Evolutionary conservation across 2,329 filamentous ascomycete species (phyloP).

Genomic region (Talaromyces sp.): DNA sequence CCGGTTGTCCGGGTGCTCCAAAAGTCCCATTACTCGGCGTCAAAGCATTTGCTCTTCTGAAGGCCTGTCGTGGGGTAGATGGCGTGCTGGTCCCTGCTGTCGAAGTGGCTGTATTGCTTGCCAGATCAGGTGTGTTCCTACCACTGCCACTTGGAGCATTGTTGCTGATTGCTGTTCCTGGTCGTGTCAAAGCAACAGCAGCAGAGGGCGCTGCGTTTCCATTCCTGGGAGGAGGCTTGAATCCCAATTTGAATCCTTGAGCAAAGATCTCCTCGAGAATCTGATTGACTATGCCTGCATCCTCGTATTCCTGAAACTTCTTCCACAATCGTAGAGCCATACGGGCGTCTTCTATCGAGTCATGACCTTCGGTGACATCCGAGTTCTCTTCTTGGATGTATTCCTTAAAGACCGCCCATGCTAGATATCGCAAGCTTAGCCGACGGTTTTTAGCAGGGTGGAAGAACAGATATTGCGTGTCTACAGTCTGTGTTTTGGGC

Average conservation of each 20-base stretch:
- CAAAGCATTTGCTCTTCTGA: slow-evolving; percentile 40
- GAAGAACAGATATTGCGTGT: slow-evolving; percentile 90
- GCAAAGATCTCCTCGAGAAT: slow-evolving; percentile 85
- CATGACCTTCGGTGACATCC: slow-evolving; percentile 58
- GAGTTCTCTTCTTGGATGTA: slow-evolving; percentile 81
- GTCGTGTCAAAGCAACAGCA: slow-evolving; percentile 30
- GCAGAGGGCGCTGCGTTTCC: slow-evolving; percentile 20
- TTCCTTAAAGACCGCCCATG: slow-evolving; percentile 86
- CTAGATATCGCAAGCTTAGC: slow-evolving; percentile 83
- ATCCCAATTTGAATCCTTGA: slow-evolving; percentile 58
- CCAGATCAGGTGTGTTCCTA: slow-evolving; percentile 39
- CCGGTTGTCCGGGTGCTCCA: slow-evolving; percentile 33
- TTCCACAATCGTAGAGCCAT: slow-evolving; percentile 85
- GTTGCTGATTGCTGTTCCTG: slow-evolving; percentile 37
- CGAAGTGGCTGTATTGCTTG: background rate
- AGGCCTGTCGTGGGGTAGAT: slow-evolving; percentile 41
- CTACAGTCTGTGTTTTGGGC: slow-evolving; percentile 82
- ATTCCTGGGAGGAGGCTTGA: slow-evolving; percentile 52
- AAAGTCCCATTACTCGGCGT: slow-evolving; percentile 44
- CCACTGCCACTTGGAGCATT: slow-evolving; percentile 37
- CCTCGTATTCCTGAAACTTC: slow-evolving; percentile 85
- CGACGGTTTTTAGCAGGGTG: slow-evolving; percentile 77
- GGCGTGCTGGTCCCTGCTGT: slow-evolving; percentile 30
- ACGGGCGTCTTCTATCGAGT: slow-evolving; percentile 90
- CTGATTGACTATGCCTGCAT: slow-evolving; percentile 76